These are phyloP conservation scores for Suhomyces emberorum DNA, from an alignment of 805 yeast species.

Conservation along the genomic window DNA sequence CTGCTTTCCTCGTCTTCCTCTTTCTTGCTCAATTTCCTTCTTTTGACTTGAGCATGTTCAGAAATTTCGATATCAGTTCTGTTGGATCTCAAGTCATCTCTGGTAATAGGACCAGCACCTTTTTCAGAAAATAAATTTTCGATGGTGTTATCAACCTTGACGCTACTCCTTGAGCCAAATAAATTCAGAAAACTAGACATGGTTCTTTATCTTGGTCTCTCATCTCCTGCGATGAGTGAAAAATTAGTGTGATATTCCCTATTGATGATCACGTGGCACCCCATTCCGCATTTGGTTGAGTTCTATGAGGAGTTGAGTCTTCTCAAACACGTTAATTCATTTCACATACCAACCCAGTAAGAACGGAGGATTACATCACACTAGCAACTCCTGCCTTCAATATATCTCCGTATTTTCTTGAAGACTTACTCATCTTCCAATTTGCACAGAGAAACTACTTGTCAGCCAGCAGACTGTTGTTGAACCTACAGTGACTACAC, in stretches of 20 bases:
- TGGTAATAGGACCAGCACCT: slow-evolving; percentile 48
- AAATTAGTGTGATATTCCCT: slow-evolving; percentile 1
- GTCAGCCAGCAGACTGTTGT: too few species aligned
- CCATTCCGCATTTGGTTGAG: too few species aligned
- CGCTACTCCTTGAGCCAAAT: slow-evolving; percentile 24
- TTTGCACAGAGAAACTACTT: too few species aligned
- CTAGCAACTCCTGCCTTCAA: too few species aligned
- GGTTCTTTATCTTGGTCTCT: not conserved
- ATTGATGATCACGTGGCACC: not conserved
- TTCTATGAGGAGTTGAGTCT: too few species aligned
- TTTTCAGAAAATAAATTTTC: slow-evolving; percentile 27
- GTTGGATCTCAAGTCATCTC: slow-evolving; percentile 22
- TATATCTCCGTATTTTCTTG: too few species aligned
- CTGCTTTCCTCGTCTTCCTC: slow-evolving; percentile 18
- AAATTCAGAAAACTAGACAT: slow-evolving; percentile 37
- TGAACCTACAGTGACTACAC: too few species aligned
- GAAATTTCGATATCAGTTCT: slow-evolving; percentile 31
- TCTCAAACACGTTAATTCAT: too few species aligned
- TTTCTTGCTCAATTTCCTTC: slow-evolving; percentile 15
- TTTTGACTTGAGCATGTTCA: slow-evolving; percentile 6
- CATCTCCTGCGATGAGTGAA: slow-evolving; percentile 5
- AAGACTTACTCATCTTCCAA: too few species aligned
- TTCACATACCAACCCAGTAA: too few species aligned
- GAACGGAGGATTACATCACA: too few species aligned
- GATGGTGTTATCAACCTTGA: slow-evolving; percentile 27